phyloP scores from a whole-genome alignment of 257 asterid genomes.

The Thymus mandschuricus region DNA sequence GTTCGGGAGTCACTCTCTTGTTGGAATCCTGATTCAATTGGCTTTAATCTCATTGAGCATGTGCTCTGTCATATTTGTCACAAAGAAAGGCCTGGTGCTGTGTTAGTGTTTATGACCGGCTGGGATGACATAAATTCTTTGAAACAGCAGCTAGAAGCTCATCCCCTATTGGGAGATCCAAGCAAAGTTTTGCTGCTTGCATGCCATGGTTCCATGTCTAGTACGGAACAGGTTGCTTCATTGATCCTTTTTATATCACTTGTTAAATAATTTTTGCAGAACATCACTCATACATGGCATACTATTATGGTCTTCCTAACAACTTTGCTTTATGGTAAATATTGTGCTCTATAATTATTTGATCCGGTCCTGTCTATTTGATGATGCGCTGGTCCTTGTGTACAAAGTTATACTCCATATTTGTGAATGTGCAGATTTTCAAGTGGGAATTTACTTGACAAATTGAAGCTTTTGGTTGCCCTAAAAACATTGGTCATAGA shows the following conservation, averaged over 20 bases:
- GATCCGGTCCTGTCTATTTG: no score
- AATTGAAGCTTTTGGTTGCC: no score
- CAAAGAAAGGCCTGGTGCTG: constrained; percentile 90
- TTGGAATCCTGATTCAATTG: constrained; percentile 99
- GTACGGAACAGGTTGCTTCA: constrained; percentile 79
- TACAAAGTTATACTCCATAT: no score
- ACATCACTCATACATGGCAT: constrained; percentile 9
- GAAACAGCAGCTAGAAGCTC: constrained; percentile 89
- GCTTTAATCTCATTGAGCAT: constrained; percentile 91
- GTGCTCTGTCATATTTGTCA: constrained; percentile 81
- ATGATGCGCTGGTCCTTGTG: no score
- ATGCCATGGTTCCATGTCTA: constrained; percentile 99
- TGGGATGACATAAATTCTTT: constrained; percentile 98
- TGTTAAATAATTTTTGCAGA: constrained; percentile 13
- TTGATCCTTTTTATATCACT: constrained; percentile 10
- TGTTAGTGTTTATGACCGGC: constrained; percentile 95
- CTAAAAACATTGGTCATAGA: no score
- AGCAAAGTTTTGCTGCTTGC: constrained; percentile 87
- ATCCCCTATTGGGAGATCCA: constrained; percentile 88
- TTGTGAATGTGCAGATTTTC: no score
- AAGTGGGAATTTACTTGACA: no score
- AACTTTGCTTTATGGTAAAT: not conserved
- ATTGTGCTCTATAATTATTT: no score
- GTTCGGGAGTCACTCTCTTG: constrained; percentile 72
- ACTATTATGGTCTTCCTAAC: constrained; percentile 8